Base-by-base conservation (phyloP, 176 grass and related monocot genomes). In the Carex cristatella region DNA sequence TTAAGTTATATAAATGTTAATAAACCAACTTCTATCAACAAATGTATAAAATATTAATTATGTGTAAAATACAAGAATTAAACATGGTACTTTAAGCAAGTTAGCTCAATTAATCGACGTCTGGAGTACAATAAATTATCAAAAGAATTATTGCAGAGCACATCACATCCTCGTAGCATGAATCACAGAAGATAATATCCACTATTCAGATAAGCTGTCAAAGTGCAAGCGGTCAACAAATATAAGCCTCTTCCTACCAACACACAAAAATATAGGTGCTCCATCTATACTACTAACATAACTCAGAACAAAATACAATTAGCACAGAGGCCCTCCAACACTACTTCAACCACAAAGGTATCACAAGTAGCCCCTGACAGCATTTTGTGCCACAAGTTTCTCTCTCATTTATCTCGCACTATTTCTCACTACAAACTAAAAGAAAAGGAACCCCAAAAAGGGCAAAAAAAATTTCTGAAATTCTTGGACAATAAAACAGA, bases 311-410 rank as follows among this genome's bases (percentile, higher is more conserved):
- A 87, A 93, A 67, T 88, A 89, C 87, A 91, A 15, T 59, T 37
- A 67, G 74, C 86, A 87, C 87, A 88, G 67, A 86, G 88, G 89
- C 89, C 89, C 86, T 72, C n/a, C 72, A 90, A 88, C 35, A 62
- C 88, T 86, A 86, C 86, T 83, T 86, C 74, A 82, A 82, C 89
- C 86, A 85, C 28, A 83, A 81, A 81, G 84, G 87, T 85, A 86
- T 81, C 90, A 85, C 86, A 44, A 88, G 67, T 85, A 89, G 84
- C 79, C 75, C 79, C 27, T 9, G 7, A 40, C 68, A 72, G 38
- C 7, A 46, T 72, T 72, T 72, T 4, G 67, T 32, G 74, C 86
- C 84, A 85, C n/a, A 86, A 67, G 74, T 49, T 48, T 70, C 73
- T 32, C 59, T 70, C 73, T 32, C 84, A 44, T 49, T 81, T 87